Percentiles rank a stretch among this genome's conserved stretches.
These are phyloP conservation scores for Neocallimastix lanati DNA, from an alignment of 192 early-diverging fungal genomes.

Conservation along the genomic window DNA sequence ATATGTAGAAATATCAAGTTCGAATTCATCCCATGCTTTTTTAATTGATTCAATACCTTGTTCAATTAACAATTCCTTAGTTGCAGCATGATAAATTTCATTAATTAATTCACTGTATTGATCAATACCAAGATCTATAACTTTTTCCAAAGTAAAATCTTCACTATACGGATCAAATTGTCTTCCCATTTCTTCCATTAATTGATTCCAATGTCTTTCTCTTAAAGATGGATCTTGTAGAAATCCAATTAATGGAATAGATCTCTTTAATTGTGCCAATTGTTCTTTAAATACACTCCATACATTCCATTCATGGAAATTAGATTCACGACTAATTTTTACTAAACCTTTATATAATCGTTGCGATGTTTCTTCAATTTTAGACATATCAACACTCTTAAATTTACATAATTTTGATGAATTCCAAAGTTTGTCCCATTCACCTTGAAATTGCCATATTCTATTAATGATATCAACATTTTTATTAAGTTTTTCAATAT, in stretches of 20 bases:
- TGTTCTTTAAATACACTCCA: constrained; percentile 23
- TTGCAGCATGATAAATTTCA: background rate
- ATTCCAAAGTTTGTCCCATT: constrained; percentile 27
- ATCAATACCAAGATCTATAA: background rate
- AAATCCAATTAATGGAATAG: constrained; percentile 22
- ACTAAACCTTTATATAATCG: constrained; percentile 22
- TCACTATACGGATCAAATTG: background rate
- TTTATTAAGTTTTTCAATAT: constrained; percentile 17
- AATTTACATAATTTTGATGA: constrained; percentile 24
- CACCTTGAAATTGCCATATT: constrained; percentile 21
- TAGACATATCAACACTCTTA: constrained; percentile 19
- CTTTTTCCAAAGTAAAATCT: background rate
- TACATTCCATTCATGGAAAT: constrained; percentile 42
- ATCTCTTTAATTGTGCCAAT: constrained; percentile 25
- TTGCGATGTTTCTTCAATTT: constrained; percentile 35
- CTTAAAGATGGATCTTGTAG: background rate
- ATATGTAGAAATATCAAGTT: background rate
- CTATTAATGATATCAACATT: constrained; percentile 25
- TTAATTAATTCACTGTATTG: background rate
- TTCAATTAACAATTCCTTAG: background rate
- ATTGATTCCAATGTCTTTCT: background rate
- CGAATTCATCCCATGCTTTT: background rate
- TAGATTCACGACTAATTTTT: constrained; percentile 21
- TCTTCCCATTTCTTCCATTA: background rate
- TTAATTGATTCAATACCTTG: background rate